Percentiles rank a stretch among this genome's conserved stretches.
Conservation (phyloP, 768 basidiomycete genomes). For the Trametes cubensis region DNA sequence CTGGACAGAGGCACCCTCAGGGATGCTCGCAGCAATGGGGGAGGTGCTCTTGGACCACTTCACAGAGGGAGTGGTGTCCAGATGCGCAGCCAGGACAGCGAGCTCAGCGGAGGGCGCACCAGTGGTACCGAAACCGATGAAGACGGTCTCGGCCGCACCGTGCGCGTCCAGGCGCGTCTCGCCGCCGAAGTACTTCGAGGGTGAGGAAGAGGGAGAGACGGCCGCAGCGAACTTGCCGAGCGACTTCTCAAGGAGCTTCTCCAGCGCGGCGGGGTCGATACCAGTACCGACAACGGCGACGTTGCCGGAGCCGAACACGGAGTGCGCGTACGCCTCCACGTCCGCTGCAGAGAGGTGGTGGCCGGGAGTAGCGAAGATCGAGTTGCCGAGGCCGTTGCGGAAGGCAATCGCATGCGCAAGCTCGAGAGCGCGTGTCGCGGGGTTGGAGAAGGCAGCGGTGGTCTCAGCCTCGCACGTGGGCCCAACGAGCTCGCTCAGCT, state of each 20-base stretch:
- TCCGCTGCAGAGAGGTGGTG: slow-evolving; percentile 63
- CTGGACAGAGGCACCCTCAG: slow-evolving; percentile 64
- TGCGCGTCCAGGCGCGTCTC: slow-evolving; percentile 72
- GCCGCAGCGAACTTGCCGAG: slow-evolving; percentile 53
- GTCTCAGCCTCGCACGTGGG: slow-evolving; percentile 75
- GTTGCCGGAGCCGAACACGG: slow-evolving; percentile 77
- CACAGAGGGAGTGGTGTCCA: slow-evolving; percentile 77
- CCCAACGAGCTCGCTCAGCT: slow-evolving; percentile 74
- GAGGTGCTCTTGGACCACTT: slow-evolving; percentile 86
- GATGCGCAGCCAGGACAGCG: slow-evolving; percentile 76
- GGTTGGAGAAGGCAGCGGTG: slow-evolving; percentile 57
- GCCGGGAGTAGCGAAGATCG: slow-evolving; percentile 82
- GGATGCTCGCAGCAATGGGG: slow-evolving; percentile 62
- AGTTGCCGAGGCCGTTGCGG: slow-evolving; percentile 90
- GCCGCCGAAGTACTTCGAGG: slow-evolving; percentile 78
- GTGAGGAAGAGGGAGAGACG: slow-evolving; percentile 37
- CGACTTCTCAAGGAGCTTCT: slow-evolving; percentile 70
- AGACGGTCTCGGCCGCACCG: slow-evolving; percentile 70
- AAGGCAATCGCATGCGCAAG: slow-evolving; percentile 89
- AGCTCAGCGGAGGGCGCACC: slow-evolving; percentile 68
- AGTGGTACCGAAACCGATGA: slow-evolving; percentile 86
- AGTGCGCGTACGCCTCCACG: slow-evolving; percentile 71
- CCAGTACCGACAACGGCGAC: slow-evolving; percentile 88
- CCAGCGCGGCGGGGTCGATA: slow-evolving; percentile 71
- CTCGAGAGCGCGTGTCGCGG: slow-evolving; percentile 77